A percentile compares a stretch with the other conserved stretches of the same genome.
phyloP scores from a whole-genome alignment of 2,329 filamentous ascomycete species.

The Monosporascus cannonballus region DNA sequence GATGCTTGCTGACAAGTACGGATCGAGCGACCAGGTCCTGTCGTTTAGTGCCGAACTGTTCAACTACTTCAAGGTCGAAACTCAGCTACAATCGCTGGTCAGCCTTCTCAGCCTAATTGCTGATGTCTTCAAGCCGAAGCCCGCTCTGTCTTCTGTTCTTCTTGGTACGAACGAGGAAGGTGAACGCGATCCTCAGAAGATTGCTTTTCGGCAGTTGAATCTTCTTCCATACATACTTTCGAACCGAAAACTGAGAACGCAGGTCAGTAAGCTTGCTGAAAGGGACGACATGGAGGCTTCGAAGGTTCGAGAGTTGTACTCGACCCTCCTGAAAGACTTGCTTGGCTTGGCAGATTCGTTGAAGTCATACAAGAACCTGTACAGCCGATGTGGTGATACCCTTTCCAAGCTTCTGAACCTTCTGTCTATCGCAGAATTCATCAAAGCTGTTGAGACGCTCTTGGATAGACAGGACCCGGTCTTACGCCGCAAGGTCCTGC shows the following conservation, averaged over 20 bases:
- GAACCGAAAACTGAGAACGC: constrained; percentile 49
- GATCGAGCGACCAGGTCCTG: constrained; percentile 65
- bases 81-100: constrained; percentile 72
- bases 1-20: constrained; percentile 87
- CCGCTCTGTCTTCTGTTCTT: constrained; percentile 64
- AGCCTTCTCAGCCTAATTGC: constrained; percentile 69
- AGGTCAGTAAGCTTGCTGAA: constrained; percentile 52
- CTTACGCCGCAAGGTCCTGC: constrained; percentile 72
- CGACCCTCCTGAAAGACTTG: constrained; percentile 59
- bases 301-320: constrained; percentile 64
- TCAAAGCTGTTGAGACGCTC: constrained; percentile 79
- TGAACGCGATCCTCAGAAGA: constrained; percentile 42
- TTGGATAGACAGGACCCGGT: constrained; percentile 70
- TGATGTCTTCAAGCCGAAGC: constrained; percentile 72
- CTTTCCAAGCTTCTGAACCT: constrained; percentile 78
- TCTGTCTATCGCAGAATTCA: constrained; percentile 79
- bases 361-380: constrained; percentile 48
- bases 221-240: constrained; percentile 53
- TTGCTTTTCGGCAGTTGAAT: constrained; percentile 48
- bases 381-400: constrained; percentile 59
- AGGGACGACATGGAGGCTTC: constrained; percentile 59
- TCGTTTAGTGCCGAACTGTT: constrained; percentile 73
- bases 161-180: constrained; percentile 51
- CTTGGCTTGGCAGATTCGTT: constrained; percentile 60
- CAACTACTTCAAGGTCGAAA: constrained; percentile 63